Conservation (phyloP, 352 stramenopile species). For the Globisporangium polare region DNA sequence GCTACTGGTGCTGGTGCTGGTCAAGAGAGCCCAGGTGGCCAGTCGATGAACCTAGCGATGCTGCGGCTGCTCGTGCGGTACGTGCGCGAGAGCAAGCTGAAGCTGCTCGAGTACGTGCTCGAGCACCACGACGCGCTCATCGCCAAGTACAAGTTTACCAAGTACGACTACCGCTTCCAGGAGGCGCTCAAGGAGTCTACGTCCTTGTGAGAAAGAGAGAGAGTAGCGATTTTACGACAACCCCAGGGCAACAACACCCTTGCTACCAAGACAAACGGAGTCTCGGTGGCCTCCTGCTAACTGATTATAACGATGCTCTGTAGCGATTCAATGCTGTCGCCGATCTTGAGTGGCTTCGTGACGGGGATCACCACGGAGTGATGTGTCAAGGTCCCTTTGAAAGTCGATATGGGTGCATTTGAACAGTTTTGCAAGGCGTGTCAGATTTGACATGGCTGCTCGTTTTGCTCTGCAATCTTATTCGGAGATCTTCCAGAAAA, state of each 20-base stretch:
- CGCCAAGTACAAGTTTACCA: slow-evolving; percentile 43
- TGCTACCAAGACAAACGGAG: too few species aligned
- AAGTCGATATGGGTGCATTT: neutral
- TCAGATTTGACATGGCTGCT: neutral
- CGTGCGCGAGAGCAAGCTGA: slow-evolving; percentile 25
- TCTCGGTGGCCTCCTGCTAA: too few species aligned
- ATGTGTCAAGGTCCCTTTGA: neutral
- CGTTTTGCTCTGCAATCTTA: slow-evolving; percentile 1
- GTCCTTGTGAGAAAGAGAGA: neutral
- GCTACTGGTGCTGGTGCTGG: neutral
- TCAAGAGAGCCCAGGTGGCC: neutral
- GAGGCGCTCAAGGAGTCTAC: slow-evolving; percentile 19
- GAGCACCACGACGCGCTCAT: slow-evolving; percentile 27
- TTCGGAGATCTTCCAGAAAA: neutral
- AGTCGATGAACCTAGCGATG: slow-evolving; percentile 19
- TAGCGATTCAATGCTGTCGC: too few species aligned
- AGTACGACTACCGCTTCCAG: slow-evolving; percentile 57
- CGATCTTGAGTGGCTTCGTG: too few species aligned
- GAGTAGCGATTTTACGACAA: too few species aligned
- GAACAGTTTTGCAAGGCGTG: neutral
- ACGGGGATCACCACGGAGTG: too few species aligned
- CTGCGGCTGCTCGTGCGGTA: slow-evolving; percentile 30
- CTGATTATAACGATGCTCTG: too few species aligned
- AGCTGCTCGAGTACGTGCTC: slow-evolving; percentile 36
- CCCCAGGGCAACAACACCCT: neutral